Base-by-base conservation (phyloP, 768 basidiomycete genomes). In the Tephrocybe sp. region DNA sequence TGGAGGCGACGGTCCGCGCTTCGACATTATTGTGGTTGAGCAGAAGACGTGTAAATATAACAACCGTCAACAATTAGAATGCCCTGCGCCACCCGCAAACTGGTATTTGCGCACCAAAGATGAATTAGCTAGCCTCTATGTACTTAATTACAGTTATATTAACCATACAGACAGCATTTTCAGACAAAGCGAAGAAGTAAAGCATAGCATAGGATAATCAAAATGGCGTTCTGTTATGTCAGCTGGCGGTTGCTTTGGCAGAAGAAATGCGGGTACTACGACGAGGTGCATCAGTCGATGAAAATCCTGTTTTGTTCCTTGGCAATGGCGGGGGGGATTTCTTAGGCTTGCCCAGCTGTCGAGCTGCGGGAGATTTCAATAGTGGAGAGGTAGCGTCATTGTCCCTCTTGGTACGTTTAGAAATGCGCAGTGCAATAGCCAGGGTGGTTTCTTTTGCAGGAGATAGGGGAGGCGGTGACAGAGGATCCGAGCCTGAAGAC, bases 1-100 rank as follows among this genome's bases (percentile, higher is more conserved):
- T 7, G 82, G 76, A 37, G 86, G 82, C 5, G 86, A 85, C 36
- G 73, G 72, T 41, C 75, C 70, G 62, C 87, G 77, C 77, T 90
- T 90, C 30, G 87, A 87, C 88, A 90, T 89, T n/a, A n/a, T n/a
- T 69, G 43, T 55, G 47, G 41, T 52, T 38, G 41, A 38, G 41
- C 3, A 16, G 25, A 43, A 12, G 28, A 19, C 28, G 36, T 46
- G 47, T 24, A 41, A 40, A 52, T 54, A 47, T 47, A 59, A 47
- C 36, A 49, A 48, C 47, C 19, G 26, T 51, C 47, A 55, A 52
- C 35, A 52, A 43, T 13, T 13, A 9, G 9, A 27, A 37, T 24
- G 8, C 12, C 12, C 32, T 34, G 13, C 16, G 13, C 12, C 32
- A 13, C 32, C 12, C 32, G 16, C 4, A 16, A 34, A 12, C 32